Evolutionary conservation across 768 basidiomycete species (phyloP), one percentile per base, ranked within the genome.

Genomic region (Paxillus involutus): DNA sequence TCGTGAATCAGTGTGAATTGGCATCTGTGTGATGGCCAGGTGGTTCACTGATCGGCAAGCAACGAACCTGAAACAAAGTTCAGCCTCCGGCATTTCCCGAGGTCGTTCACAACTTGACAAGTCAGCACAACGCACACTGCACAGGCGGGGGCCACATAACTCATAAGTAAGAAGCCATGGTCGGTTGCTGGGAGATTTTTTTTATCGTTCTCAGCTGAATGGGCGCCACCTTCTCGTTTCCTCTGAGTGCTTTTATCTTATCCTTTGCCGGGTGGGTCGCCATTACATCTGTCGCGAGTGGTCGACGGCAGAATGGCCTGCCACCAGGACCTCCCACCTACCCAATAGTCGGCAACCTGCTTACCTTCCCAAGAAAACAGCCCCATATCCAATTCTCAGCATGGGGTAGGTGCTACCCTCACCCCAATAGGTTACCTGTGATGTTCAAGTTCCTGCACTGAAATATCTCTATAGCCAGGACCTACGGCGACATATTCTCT

Each of bases 291-390:
- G 10, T 16, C 2, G 40, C 7, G 7, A 19, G 40, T 26, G 44
- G 44, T 45, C 44, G 24, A 45, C 44, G 44, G 29, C 44, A 51
- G 40, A 51, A 57, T 39, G 55, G 58, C 49, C 55, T 66, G 12
- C 66, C 66, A n/a, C 59, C 66, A 24, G 67, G 67, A 3, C 67
- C 67, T 13, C 60, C 62, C 5, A 62, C 63, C 9, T 32, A 55
- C 11, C 64, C 66, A 1, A 41, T 68, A 40, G 29, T 67, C 11
- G 67, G 67, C 4, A 68, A 68, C 48, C 19, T 67, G 24, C 42
- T 53, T 14, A 42, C 51, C 16, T 59, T 68, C 43, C 66, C 67
- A 2, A 59, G 56, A 29, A 50, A 42, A 19, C 57, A 51, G 12
- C 53, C 60, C 17, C 67, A 68, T 37, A 49, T 65, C 51, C 57